phyloP scores from a whole-genome alignment of 1,139 yeast genomes.

The Candida sojae region DNA sequence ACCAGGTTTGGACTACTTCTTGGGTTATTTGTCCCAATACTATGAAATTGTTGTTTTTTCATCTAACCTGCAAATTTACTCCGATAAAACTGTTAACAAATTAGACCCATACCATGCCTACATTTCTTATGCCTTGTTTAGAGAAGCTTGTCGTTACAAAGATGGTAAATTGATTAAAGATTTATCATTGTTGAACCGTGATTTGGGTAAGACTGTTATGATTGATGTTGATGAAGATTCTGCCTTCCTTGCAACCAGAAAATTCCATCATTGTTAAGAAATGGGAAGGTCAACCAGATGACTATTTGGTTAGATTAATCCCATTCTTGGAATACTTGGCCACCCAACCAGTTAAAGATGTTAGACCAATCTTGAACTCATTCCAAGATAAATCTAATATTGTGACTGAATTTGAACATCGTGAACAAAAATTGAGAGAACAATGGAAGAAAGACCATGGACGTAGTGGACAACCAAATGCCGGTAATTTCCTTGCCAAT shows the following conservation, averaged over 20 bases:
- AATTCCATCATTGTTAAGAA: slow-evolving; percentile 81
- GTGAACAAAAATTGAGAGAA: slow-evolving; percentile 75
- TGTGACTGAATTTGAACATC: slow-evolving; percentile 73
- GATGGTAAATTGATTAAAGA: slow-evolving; percentile 90
- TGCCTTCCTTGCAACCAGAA: slow-evolving; percentile 82
- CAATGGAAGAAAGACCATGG: slow-evolving; percentile 67
- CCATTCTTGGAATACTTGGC: slow-evolving; percentile 96
- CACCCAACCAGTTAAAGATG: slow-evolving; percentile 86
- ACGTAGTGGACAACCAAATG: slow-evolving; percentile 42
- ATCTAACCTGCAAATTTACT: slow-evolving; percentile 80
- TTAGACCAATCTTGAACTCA: slow-evolving; percentile 81
- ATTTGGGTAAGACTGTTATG: slow-evolving; percentile 74
- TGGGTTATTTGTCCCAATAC: slow-evolving; percentile 91
- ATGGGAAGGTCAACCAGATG: slow-evolving; percentile 89
- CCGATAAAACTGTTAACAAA: slow-evolving; percentile 82
- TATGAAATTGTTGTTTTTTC: slow-evolving; percentile 93
- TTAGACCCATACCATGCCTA: slow-evolving; percentile 92
- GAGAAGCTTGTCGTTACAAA: slow-evolving; percentile 89
- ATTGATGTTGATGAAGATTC: slow-evolving; percentile 78
- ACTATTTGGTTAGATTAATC: slow-evolving; percentile 72
- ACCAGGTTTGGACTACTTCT: slow-evolving; percentile 96
- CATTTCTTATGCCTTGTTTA: slow-evolving; percentile 81
- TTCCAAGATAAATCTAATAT: slow-evolving; percentile 62
- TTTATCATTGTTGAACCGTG: slow-evolving; percentile 86
- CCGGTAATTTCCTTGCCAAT: slow-evolving; percentile 54